Percentiles rank a stretch among this genome's conserved stretches.
phyloP scores from a whole-genome alignment of 768 basidiomycete species.

The Cubamyces sp. region DNA sequence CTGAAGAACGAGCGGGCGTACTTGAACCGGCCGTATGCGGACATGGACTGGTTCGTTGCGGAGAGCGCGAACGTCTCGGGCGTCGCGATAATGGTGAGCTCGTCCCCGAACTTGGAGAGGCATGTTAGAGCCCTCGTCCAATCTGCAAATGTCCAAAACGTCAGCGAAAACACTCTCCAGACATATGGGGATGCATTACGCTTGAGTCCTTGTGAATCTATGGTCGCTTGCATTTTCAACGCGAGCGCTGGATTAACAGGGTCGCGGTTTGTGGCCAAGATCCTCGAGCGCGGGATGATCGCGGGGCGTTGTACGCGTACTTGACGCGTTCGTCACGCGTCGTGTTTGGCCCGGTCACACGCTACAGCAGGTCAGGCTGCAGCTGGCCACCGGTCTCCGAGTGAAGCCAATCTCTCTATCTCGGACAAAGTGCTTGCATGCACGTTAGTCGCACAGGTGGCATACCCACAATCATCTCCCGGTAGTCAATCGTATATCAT shows the following conservation, averaged over 20 bases:
- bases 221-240: conserved; percentile 63
- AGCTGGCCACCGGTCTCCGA: too few species aligned
- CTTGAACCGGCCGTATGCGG: conserved; percentile 81
- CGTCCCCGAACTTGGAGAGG: conserved; percentile 82
- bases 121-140: conserved; percentile 77
- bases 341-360: not conserved
- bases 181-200: conserved; percentile 32
- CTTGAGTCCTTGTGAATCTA: conserved; percentile 60
- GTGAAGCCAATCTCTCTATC: not conserved
- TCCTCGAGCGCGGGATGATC: too few species aligned
- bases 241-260: too few species aligned
- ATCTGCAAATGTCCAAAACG: conserved; percentile 44
- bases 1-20: conserved; percentile 72
- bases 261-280: too few species aligned
- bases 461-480: not conserved
- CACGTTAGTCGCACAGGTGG: not conserved
- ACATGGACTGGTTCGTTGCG: conserved; percentile 77
- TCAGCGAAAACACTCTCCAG: too few species aligned
- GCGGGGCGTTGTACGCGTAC: not conserved
- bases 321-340: conserved; percentile 1
- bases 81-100: conserved; percentile 70
- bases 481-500: not conserved
- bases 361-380: too few species aligned
- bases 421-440: not conserved
- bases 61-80: conserved; percentile 65